These are phyloP conservation scores for Penicillium paneum DNA, from an alignment of 2,329 filamentous ascomycete species.

Conservation along the genomic window DNA sequence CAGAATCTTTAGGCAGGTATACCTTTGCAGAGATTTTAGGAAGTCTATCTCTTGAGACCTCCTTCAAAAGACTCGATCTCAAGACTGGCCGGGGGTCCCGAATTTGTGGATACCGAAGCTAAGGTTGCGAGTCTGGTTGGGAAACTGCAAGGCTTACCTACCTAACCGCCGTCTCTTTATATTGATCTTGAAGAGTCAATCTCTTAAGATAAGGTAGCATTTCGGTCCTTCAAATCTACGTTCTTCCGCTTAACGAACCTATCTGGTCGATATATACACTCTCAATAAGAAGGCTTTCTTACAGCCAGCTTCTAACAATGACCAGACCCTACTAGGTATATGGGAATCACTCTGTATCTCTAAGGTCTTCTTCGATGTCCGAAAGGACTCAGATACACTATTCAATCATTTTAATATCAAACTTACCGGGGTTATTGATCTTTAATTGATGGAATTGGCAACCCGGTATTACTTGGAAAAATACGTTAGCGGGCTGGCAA, in stretches of 20 bases:
- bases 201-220: background rate
- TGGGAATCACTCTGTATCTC: background rate
- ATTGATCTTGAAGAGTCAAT: background rate
- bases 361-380: constrained; percentile 8
- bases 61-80: background rate
- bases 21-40: background rate
- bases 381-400: constrained; percentile 5
- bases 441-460: constrained; percentile 4
- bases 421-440: constrained; percentile 2
- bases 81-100: background rate
- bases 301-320: background rate
- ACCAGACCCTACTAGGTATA: background rate
- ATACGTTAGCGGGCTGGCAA: background rate
- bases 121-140: background rate
- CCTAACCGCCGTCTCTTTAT: background rate
- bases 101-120: background rate
- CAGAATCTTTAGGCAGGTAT: no score
- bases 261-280: background rate
- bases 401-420: background rate
- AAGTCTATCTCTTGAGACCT: background rate
- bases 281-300: background rate
- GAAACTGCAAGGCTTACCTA: background rate
- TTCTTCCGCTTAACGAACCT: background rate
- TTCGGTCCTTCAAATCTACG: background rate
- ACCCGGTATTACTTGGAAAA: background rate